Conservation (phyloP, 2,329 filamentous ascomycete genomes). For the Didymella sp. region DNA sequence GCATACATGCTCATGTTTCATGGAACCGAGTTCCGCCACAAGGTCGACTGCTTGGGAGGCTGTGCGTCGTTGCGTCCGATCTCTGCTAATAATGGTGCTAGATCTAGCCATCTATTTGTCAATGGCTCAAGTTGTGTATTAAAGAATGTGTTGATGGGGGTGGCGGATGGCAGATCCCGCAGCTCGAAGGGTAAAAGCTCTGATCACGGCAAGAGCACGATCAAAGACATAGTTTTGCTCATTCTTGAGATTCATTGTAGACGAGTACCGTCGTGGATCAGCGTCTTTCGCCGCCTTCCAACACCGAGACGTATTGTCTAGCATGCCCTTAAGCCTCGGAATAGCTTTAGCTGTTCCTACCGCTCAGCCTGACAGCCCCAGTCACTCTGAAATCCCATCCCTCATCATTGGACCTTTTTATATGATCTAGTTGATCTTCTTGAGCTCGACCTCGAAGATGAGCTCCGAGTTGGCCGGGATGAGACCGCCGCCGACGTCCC, state of each 20-base stretch:
- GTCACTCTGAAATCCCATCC: not conserved
- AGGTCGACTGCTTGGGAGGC: too few relatives aligned
- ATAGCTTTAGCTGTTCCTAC: not conserved
- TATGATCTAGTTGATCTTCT: conserved; percentile 42
- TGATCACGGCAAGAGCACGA: not conserved
- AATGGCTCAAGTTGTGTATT: too few relatives aligned
- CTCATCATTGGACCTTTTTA: not conserved
- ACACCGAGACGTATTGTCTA: not conserved
- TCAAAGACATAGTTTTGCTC: not conserved
- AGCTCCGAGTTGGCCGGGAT: conserved; percentile 77
- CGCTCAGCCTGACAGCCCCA: not conserved
- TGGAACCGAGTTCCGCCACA: not conserved
- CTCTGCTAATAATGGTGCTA: too few relatives aligned
- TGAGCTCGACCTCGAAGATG: conserved; percentile 64
- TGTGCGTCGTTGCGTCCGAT: too few relatives aligned
- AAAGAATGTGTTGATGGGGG: too few relatives aligned
- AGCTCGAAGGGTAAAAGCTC: not conserved
- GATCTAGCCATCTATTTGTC: too few relatives aligned
- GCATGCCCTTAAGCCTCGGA: not conserved
- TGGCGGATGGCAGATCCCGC: not conserved
- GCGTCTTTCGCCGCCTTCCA: not conserved
- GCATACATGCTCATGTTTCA: not conserved
- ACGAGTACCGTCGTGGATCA: not conserved
- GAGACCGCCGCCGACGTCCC: conserved; percentile 61
- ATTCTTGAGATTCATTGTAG: not conserved